Evolutionary conservation across 1,139 yeast species (phyloP), one percentile per base, ranked within the genome.

Genomic region (Zygosaccharomyces pseudobailii): DNA sequence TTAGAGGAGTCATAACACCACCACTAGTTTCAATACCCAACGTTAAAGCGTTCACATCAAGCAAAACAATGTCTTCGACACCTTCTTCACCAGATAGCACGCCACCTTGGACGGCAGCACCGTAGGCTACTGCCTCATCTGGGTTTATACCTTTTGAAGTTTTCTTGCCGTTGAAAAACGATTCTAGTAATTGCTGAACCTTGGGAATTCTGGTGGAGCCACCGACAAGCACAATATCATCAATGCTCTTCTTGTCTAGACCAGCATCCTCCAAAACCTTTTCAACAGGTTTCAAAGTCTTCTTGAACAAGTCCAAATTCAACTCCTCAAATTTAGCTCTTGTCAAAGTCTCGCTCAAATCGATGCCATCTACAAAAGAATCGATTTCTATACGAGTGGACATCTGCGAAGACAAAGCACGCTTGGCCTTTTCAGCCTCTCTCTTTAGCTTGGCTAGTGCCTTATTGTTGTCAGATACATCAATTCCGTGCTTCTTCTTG

Each of bases 51-150:
- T 86, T 85, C 62, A 86, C 96, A 72, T 87, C 96, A 65, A 87
- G 79, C 66, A 87, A 76, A 61, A 87, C 88, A 63, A 87, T 82
- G 68, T 87, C 95, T 67, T 86, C 94, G 51, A 85, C 69, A 61
- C 69, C 68, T 53, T 64, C 66, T 73, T 87, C 94, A 71, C 96
- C 96, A 55, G 94, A 80, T 58, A 89, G 75, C 59, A 89, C 90
- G 79, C 96, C 97, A 52, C 95, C 97, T 76, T 89, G 97, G 57
- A 88, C 96, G 59, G 96, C 96, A 54, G 96, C 96, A 80, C 96
- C 96, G 69, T 84, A 88, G 51, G 96, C 96, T 70, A 88, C 96
- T 68, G 96, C 96, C 77, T 88, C 96, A 74, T 89, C 97, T 51
- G 97, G 97, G 76, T 89, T 89, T 67, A 89, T 88, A 74, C 96